Base-by-base conservation (phyloP, 2,329 filamentous ascomycete genomes). In the Teratosphaeria viscida region DNA sequence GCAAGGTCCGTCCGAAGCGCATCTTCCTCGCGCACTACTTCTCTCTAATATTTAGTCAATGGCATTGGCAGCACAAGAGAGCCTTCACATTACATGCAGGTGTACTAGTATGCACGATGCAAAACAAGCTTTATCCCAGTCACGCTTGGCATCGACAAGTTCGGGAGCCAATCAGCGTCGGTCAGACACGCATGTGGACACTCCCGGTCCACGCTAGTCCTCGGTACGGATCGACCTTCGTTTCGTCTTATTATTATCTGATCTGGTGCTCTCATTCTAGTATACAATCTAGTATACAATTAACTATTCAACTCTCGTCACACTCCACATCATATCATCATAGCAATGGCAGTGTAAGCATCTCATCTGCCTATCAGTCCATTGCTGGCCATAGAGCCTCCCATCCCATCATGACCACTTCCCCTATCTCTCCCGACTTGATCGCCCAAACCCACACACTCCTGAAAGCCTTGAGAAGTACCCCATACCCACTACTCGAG, bases 1-100 rank as follows among this genome's bases (percentile, higher is more conserved):
- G 85, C 62, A 99, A 83, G 57, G 90, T 96, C 78, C 86, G 90
- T 63, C 92, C 92, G 79, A 96, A 99, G 69, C 90, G 88, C 94
- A 99, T 97, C 39, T 29, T 97, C 39, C n/a, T 60, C 5, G 19
- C 34, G 1, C 26, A 7, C 7, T 49, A 14, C 16, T 39, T 39
- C 2, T 7, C 7, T 32, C 29, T 32, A 4, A 32, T 32, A 3
- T 5, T 32, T 32, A 14, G 10, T 43, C 5, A 43, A 43, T 43
- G 37, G 37, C 37, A 43, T 32, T 32, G 29, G 29, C 23, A 23
- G 23, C 23, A 23, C 23, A 23, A 23, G 23, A 23, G 23, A 2
- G 23, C 23, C 1, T 23, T 23, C 23, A n/a, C n/a, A n/a, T 23
- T 23, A 23, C 23, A 23, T 23, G 23, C 23, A 23, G 23, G 23